phyloP scores from a whole-genome alignment of 2,329 filamentous ascomycete genomes.

The Fusarium miscanthi region DNA sequence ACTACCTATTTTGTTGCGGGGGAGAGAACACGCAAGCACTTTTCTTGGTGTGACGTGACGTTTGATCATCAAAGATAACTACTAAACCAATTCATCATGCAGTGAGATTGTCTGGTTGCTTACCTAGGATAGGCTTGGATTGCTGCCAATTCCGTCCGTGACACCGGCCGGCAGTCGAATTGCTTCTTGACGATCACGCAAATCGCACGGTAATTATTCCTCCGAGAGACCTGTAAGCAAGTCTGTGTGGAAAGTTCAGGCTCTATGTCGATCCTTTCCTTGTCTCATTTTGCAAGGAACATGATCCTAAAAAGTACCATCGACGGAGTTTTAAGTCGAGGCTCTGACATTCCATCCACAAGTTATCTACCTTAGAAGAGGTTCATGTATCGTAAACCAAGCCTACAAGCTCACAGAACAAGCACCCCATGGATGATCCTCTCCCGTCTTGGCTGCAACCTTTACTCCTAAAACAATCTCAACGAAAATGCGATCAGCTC shows the following conservation, averaged over 20 bases:
- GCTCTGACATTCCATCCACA: neutral
- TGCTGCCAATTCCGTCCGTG: neutral
- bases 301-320: neutral
- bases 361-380: neutral
- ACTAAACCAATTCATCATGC: conserved; percentile 2
- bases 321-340: neutral
- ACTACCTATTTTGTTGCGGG: conserved; percentile 1
- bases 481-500: conserved; percentile 14
- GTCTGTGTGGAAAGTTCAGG: neutral
- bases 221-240: conserved; percentile 16
- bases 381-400: conserved; percentile 8
- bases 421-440: conserved; percentile 19
- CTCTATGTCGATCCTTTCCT: conserved; percentile 23
- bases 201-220: conserved; percentile 23
- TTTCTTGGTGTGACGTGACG: neutral
- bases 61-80: conserved; percentile 37
- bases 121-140: neutral
- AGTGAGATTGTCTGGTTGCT: conserved; percentile 1
- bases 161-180: conserved; percentile 29
- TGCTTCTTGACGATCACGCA: conserved; percentile 22
- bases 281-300: neutral
- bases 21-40: conserved; percentile 9
- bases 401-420: conserved; percentile 6
- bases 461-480: neutral
- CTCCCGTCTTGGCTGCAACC: conserved; percentile 37